Evolutionary conservation across 495 filamentous ascomycete species (phyloP).

Genomic region (Staphylotrichum longicolle): DNA sequence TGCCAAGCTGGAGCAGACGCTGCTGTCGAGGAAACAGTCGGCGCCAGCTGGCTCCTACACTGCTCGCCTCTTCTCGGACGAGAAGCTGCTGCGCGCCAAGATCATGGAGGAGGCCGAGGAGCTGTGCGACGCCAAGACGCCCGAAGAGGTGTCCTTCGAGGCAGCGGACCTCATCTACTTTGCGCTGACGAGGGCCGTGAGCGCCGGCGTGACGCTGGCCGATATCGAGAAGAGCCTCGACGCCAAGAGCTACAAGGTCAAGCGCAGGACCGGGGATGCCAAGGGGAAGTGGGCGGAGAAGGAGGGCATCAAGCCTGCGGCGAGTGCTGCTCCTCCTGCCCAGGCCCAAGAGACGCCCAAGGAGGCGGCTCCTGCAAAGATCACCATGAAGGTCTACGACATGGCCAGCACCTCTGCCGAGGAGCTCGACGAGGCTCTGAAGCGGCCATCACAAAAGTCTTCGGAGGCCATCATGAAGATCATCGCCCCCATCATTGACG

Average conservation of each 20-base stretch:
- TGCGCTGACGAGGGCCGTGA: slow-evolving; percentile 81
- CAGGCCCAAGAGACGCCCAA: slow-evolving; percentile 41
- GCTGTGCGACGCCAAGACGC: slow-evolving; percentile 77
- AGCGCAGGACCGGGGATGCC: slow-evolving; percentile 85
- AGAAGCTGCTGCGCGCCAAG: slow-evolving; percentile 85
- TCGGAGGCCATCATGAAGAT: slow-evolving; percentile 86
- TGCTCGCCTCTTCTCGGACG: slow-evolving; percentile 83
- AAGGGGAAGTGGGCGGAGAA: slow-evolving; percentile 87
- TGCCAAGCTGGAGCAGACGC: slow-evolving; percentile 78
- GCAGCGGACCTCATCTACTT: slow-evolving; percentile 96
- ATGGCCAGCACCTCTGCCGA: slow-evolving; percentile 57
- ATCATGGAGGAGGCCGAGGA: slow-evolving; percentile 98
- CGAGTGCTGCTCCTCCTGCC: slow-evolving; percentile 41
- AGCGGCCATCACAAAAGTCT: slow-evolving; percentile 88
- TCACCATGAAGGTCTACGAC: slow-evolving; percentile 78
- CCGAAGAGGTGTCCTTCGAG: slow-evolving; percentile 85
- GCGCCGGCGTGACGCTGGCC: slow-evolving; percentile 75
- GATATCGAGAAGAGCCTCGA: slow-evolving; percentile 92
- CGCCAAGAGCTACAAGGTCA: slow-evolving; percentile 90
- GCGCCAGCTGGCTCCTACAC: slow-evolving; percentile 92
- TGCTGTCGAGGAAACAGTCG: slow-evolving; percentile 71
- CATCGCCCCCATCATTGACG: slow-evolving; percentile 85
- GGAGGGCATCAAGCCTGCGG: slow-evolving; percentile 61
- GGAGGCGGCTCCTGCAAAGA: slow-evolving; percentile 58
- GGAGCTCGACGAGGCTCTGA: slow-evolving; percentile 67